Evolutionary conservation across 495 filamentous ascomycete species (phyloP).

Genomic region (Penicillium ucsense): DNA sequence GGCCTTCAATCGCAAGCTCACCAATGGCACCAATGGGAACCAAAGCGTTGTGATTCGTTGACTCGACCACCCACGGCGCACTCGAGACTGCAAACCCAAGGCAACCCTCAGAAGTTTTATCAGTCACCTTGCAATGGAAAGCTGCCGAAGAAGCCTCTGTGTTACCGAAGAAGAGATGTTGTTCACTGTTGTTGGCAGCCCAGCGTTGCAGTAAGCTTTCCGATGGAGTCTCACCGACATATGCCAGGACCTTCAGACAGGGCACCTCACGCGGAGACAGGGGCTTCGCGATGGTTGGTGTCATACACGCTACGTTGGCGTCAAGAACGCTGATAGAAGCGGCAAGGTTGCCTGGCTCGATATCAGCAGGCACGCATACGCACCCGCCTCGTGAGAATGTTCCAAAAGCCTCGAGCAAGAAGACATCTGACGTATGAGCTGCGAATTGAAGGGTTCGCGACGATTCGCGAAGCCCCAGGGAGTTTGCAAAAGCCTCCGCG

Average conservation of each 20-base stretch:
- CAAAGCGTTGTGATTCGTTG: conserved; percentile 39
- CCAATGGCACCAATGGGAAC: conserved; percentile 50
- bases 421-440: conserved; percentile 32
- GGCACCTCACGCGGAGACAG: conserved; percentile 35
- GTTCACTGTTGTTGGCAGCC: conserved; percentile 17
- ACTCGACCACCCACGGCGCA: conserved; percentile 47
- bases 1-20: conserved; percentile 54
- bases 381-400: conserved; percentile 35
- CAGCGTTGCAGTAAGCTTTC: conserved; percentile 7
- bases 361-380: conserved; percentile 33
- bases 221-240: conserved; percentile 24
- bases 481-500: conserved; percentile 37
- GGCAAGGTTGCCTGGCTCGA: conserved; percentile 16
- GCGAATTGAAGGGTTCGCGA: conserved; percentile 53
- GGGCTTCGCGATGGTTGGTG: conserved; percentile 38
- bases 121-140: conserved; percentile 8
- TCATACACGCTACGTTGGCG: conserved; percentile 27
- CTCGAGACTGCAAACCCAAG: conserved; percentile 21
- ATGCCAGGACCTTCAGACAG: conserved; percentile 24
- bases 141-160: conserved; percentile 26
- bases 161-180: conserved; percentile 28
- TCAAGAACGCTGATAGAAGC: conserved; percentile 24
- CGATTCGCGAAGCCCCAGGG: conserved; percentile 31
- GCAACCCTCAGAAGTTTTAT: conserved; percentile 1
- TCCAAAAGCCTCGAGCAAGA: conserved; percentile 29